Evolutionary conservation across 345 rosid genomes (phyloP).

Genomic region (Sonneratia caseolaris): DNA sequence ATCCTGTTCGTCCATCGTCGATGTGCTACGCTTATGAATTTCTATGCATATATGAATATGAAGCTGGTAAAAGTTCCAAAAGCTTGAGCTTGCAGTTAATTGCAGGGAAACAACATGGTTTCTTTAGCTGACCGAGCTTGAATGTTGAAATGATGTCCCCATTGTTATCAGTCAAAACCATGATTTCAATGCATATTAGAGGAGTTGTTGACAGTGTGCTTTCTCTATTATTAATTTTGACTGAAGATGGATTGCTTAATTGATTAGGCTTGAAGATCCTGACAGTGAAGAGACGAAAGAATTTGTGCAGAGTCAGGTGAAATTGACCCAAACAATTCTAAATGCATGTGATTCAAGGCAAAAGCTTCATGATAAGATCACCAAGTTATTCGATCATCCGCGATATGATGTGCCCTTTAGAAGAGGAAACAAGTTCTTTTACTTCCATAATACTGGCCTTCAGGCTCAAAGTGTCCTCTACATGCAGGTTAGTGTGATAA

Average conservation of each 20-base stretch:
- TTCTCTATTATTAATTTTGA: background rate
- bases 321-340: conserved; percentile 49
- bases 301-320: conserved; percentile 65
- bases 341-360: conserved; percentile 47
- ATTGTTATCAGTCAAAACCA: no score
- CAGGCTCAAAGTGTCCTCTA: conserved; percentile 76
- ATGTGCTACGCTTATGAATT: background rate
- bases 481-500: conserved; percentile 37
- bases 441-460: conserved; percentile 80
- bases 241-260: background rate
- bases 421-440: conserved; percentile 61
- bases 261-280: conserved; percentile 79
- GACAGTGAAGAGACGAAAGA: conserved; percentile 69
- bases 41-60: background rate
- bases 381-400: conserved; percentile 66
- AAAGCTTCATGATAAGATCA: conserved; percentile 51
- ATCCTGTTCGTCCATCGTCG: background rate
- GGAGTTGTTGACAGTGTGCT: background rate
- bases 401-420: conserved; percentile 61
- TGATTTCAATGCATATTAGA: background rate
- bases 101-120: background rate
- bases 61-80: background rate
- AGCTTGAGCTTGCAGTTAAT: no score
- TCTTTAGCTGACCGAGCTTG: background rate
- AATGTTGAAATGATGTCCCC: background rate